A percentile compares a stretch with the other conserved stretches of the same genome.
phyloP scores from a whole-genome alignment of 2,329 filamentous ascomycete species.

The Talaromyces sp. region DNA sequence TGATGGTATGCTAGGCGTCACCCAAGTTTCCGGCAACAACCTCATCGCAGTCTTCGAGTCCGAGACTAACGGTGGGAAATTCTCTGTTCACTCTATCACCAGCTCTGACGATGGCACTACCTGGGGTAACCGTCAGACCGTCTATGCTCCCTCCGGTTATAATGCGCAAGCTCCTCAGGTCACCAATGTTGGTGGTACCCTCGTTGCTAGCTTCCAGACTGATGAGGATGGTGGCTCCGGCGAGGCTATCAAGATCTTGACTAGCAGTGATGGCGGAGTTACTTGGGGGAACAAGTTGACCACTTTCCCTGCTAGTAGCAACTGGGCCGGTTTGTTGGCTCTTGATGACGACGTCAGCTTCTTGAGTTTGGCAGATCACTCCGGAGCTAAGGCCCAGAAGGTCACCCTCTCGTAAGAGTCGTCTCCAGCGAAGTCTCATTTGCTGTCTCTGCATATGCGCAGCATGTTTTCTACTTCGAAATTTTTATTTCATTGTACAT shows the following conservation, averaged over 20 bases:
- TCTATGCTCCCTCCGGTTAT: conserved; percentile 9
- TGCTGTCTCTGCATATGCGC: neutral
- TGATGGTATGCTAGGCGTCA: conserved; percentile 16
- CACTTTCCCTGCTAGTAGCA: neutral
- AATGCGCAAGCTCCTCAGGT: conserved; percentile 15
- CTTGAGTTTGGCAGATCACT: conserved; percentile 5
- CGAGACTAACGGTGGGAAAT: neutral
- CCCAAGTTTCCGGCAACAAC: conserved; percentile 1
- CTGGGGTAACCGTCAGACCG: conserved; percentile 10
- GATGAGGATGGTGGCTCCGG: conserved; percentile 9
- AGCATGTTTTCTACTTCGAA: neutral
- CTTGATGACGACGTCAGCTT: neutral
- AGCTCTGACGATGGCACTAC: conserved; percentile 10
- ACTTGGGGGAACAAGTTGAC: conserved; percentile 14
- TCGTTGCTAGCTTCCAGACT: conserved; percentile 14
- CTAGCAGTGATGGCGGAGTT: conserved; percentile 11
- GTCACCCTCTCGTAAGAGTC: neutral
- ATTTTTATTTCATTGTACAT: neutral
- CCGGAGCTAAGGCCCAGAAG: conserved; percentile 7
- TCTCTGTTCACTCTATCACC: conserved; percentile 13
- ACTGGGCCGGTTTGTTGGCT: conserved; percentile 13
- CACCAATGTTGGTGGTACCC: conserved; percentile 13
- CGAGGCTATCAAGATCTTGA: conserved; percentile 10
- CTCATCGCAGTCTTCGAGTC: conserved; percentile 14
- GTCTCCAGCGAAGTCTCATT: neutral